Base-by-base conservation (phyloP, 108 stramenopile species). In the Parmales sp. region DNA sequence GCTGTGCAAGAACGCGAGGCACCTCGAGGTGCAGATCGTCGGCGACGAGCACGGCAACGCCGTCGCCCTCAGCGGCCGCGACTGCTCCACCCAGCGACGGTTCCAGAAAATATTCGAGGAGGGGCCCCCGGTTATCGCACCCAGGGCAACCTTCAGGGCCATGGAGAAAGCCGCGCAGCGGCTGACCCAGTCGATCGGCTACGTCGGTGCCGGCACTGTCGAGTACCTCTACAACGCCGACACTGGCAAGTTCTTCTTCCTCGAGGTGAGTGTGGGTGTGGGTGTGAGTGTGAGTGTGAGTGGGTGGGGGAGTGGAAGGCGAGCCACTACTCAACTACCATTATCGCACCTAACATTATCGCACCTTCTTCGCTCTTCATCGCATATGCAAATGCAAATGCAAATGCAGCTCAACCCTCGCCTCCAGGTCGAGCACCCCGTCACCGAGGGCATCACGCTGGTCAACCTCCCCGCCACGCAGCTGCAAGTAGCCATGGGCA, bases 71-170 rank as follows among this genome's bases (percentile, higher is more conserved):
- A 92, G 85, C 63, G 97, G 95, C 54, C 90, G 95, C 73, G 97
- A 98, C 69, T 98, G 97, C 76, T 93, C 91, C 44, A 93, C 93
- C 19, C 97, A 98, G 77, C 94, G 97, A 83, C 92, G 96, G 49
- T 95, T 95, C 84, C 97, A 98, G 72, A 98, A 98, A 82, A 95
- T 98, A 68, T 94, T 98, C 69, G 97, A 98, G 74, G 97, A 98
- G 77, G 95, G 92, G 29, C 97, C 95, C 37, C 92, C 95, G 38
- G 65, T 71, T 19, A 93, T 92, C 74, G 91, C 90, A 38, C 83
- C 86, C 68, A 80, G 74, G 28, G 90, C 85, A 9, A 85, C 86
- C 37, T 93, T 95, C 83, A 78, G 82, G 39, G 91, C 89, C 74
- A 95, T 98, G 91, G 93, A 95, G 76, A 68, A 83, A 63, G 80